Conservation (phyloP, 2,329 filamentous ascomycete genomes). For the Fusarium sp. region DNA sequence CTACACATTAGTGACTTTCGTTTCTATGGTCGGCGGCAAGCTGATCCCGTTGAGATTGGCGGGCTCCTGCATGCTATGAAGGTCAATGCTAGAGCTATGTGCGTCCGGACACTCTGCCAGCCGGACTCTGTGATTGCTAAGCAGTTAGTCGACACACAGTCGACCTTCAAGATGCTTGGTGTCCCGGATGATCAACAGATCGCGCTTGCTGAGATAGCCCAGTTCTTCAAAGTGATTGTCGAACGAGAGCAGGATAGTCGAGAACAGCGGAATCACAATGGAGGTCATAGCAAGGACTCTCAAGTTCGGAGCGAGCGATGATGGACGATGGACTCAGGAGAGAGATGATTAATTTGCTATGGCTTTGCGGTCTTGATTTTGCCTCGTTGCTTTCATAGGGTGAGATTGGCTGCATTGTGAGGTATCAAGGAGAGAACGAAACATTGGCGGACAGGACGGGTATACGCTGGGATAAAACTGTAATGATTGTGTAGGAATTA, state of each 20-base stretch:
- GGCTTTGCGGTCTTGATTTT: background rate
- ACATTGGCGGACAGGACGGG: background rate
- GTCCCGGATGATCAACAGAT: conserved; percentile 59
- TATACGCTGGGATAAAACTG: background rate
- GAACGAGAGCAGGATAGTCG: conserved; percentile 59
- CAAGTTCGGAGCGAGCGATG: conserved; percentile 13
- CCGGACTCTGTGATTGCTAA: conserved; percentile 70
- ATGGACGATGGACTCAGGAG: conserved; percentile 18
- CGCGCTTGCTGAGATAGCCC: conserved; percentile 63
- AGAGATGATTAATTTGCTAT: background rate
- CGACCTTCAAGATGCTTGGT: conserved; percentile 64
- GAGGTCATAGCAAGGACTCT: conserved; percentile 20
- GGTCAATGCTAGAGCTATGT: conserved; percentile 65
- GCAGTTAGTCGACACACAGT: conserved; percentile 67
- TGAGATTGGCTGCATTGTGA: background rate
- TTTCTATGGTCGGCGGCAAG: conserved; percentile 65
- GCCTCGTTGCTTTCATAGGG: background rate
- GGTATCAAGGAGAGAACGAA: background rate
- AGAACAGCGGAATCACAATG: conserved; percentile 44
- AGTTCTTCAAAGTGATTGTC: conserved; percentile 67
- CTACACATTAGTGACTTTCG: conserved; percentile 66
- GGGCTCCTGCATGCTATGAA: conserved; percentile 67
- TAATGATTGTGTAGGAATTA: background rate
- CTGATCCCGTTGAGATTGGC: conserved; percentile 58
- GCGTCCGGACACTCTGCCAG: conserved; percentile 69